phyloP scores from a whole-genome alignment of 179 eudicot species.

The Actinidia chinensis region DNA sequence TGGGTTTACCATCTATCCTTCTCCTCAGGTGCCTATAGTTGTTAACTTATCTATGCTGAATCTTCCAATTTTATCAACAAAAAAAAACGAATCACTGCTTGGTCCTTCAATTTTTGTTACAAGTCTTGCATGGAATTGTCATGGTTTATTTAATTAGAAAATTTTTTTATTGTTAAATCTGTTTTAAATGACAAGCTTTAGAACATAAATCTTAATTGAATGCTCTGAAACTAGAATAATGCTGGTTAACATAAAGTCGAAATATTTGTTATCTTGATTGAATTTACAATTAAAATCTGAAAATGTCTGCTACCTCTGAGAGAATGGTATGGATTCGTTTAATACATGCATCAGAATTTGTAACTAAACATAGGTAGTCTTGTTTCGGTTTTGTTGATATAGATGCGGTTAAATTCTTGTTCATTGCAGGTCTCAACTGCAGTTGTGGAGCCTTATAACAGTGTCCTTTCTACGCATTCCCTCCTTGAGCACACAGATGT shows the following conservation, averaged over 20 bases:
- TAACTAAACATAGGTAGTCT: not conserved
- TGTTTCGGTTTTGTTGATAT: not conserved
- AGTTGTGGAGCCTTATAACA: constrained; percentile 42
- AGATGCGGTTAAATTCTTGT: not conserved
- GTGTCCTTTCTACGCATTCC: constrained; percentile 37
- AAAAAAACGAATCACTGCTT: too few species aligned
- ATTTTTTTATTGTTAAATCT: too few species aligned
- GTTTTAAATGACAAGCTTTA: too few species aligned
- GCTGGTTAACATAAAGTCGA: not conserved
- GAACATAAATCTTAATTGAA: too few species aligned
- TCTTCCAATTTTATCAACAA: too few species aligned
- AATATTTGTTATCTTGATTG: not conserved
- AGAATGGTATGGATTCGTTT: not conserved
- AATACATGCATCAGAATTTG: not conserved
- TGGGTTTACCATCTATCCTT: constrained; percentile 85
- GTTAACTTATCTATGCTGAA: not conserved
- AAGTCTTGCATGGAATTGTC: too few species aligned
- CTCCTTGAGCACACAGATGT: constrained; percentile 42
- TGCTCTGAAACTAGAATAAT: too few species aligned
- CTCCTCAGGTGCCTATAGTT: constrained; percentile 58
- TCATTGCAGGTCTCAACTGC: constrained; percentile 31
- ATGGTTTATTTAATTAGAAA: too few species aligned
- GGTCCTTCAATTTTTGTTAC: too few species aligned
- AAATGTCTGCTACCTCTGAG: not conserved
- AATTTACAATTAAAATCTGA: not conserved